Percentiles rank a stretch among this genome's conserved stretches.
phyloP scores from a whole-genome alignment of 108 stramenopile species.

The Nitzschia palea region DNA sequence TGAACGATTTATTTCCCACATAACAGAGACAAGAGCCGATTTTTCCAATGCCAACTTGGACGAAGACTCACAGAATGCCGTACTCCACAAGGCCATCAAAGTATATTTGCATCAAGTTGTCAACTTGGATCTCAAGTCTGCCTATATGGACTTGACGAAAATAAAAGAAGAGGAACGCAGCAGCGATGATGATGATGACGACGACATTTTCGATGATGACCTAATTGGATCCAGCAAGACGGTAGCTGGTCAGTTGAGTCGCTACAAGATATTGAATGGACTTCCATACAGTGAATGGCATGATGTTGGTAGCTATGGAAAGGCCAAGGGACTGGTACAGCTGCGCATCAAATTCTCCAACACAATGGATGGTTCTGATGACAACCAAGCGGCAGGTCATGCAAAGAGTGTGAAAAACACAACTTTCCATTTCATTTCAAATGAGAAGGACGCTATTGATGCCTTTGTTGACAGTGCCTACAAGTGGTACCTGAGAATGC shows the following conservation, averaged over 20 bases:
- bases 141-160: conserved; percentile 3
- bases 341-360: conserved; percentile 16
- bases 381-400: background rate
- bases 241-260: background rate
- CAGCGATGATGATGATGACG: background rate
- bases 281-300: conserved; percentile 34
- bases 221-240: background rate
- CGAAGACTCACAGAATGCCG: conserved; percentile 19
- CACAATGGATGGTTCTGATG: conserved; percentile 3
- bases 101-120: conserved; percentile 21
- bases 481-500: conserved; percentile 29
- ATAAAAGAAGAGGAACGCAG: background rate
- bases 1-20: conserved; percentile 35
- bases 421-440: conserved; percentile 15
- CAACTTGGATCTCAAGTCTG: background rate
- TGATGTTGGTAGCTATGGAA: conserved; percentile 34
- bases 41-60: background rate
- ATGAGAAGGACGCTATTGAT: conserved; percentile 24
- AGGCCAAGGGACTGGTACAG: background rate
- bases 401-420: background rate
- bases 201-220: conserved; percentile 15
- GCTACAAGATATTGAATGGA: conserved; percentile 22
- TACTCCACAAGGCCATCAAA: conserved; percentile 34
- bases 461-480: conserved; percentile 27
- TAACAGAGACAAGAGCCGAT: background rate